Conservation (phyloP, 306 rosid genomes). For the Clitoria ternatea region DNA sequence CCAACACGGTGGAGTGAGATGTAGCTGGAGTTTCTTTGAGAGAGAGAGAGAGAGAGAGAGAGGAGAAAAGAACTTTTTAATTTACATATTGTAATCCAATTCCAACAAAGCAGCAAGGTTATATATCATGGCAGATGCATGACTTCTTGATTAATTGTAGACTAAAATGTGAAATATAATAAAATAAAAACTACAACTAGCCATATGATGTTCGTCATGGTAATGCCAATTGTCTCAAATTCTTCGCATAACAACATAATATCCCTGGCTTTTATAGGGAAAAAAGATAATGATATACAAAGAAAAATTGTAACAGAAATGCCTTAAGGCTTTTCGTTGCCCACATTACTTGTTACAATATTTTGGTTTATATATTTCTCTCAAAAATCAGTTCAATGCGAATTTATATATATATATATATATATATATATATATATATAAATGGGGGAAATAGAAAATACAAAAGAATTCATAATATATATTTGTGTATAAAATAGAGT, state of each 20-base stretch:
- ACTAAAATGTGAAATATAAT: constrained; percentile 9
- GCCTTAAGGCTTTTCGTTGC: constrained; percentile 10
- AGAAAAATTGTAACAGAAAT: background rate
- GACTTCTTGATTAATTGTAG: background rate
- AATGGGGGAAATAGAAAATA: background rate
- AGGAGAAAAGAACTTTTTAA: background rate
- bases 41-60: too few species aligned
- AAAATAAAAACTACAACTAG: background rate
- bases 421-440: background rate
- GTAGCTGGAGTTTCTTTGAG: background rate
- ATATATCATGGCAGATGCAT: background rate
- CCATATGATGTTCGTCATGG: background rate
- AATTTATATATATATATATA: too few species aligned
- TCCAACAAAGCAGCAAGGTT: background rate
- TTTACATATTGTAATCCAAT: constrained; percentile 9
- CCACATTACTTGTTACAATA: background rate
- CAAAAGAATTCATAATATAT: background rate
- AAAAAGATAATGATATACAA: background rate
- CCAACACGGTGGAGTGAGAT: background rate
- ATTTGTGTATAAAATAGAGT: too few species aligned
- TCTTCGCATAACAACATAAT: background rate
- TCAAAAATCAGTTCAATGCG: constrained; percentile 5
- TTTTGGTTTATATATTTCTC: background rate
- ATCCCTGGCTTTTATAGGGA: background rate
- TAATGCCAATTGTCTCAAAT: background rate